Evolutionary conservation across 2,329 filamentous ascomycete genomes (phyloP), one percentile per base, ranked within the genome.

Genomic region (Periconia digitata): DNA sequence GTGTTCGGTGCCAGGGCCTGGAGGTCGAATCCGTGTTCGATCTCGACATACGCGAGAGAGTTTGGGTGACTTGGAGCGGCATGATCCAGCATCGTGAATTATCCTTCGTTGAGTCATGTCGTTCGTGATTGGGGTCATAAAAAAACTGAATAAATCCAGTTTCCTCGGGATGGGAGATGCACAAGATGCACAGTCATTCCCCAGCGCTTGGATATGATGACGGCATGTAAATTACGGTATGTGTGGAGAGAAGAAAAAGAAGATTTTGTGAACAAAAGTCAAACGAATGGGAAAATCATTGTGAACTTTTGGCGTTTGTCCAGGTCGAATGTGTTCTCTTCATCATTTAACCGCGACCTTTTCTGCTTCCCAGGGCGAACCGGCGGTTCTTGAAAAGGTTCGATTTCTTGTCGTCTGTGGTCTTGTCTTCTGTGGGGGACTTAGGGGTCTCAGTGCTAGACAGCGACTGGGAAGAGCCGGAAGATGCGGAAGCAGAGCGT

Each of bases 291-390:
- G n/a, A n/a, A n/a, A n/a, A n/a, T n/a, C n/a, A n/a, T n/a, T n/a
- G n/a, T n/a, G n/a, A n/a, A n/a, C n/a, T n/a, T n/a, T n/a, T n/a
- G n/a, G n/a, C n/a, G n/a, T n/a, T n/a, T n/a, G 24, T 13, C 24
- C 13, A 7, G 24, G 13, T 27, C 24, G 24, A 13, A 27, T 27
- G 6, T 27, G 24, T 13, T 16, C n/a, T 27, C 39, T 17, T 27
- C 21, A 8, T 41, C 10, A 6, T 39, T 20, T 10, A 32, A 13
- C 60, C 59, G 38, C 64, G 57, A 23, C 59, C 59, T 44, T 69
- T 70, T 50, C 66, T 70, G 58, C 59, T 64, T 18, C 64, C 67
- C 15, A 69, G 60, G 8, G 60, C 64, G 41, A 70, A 64, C 1
- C 61, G 62, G 23, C 64, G 43, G 6, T 63, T 49, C 27, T 51